phyloP scores from a whole-genome alignment of 1,139 yeast genomes.

The Nadsonia commutata region DNA sequence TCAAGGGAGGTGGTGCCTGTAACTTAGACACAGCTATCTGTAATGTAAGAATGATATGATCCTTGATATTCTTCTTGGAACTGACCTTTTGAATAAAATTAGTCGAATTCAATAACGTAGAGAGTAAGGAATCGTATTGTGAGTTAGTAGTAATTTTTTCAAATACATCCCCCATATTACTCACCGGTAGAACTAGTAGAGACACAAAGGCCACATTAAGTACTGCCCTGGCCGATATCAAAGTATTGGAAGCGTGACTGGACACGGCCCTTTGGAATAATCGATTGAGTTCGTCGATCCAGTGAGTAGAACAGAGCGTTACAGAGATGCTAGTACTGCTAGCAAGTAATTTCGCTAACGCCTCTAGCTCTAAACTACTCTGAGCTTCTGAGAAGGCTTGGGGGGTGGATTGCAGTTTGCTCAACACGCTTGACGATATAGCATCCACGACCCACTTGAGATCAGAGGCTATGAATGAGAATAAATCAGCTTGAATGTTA shows the following conservation, averaged over 20 bases:
- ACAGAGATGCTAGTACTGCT: background rate
- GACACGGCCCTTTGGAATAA: background rate
- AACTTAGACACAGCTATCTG: background rate
- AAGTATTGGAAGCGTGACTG: constrained; percentile 16
- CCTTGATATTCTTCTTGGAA: constrained; percentile 1
- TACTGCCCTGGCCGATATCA: constrained; percentile 1
- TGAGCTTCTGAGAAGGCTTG: background rate
- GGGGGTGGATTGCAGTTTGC: background rate
- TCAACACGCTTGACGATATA: background rate
- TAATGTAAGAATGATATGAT: background rate
- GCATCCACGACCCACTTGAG: background rate
- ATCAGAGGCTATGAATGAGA: background rate
- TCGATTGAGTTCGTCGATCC: background rate
- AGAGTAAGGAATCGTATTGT: constrained; percentile 2
- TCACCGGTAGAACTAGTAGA: constrained; percentile 3
- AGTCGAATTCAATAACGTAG: constrained; percentile 1
- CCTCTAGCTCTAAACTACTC: background rate
- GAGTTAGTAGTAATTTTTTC: constrained; percentile 2
- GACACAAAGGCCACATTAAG: constrained; percentile 3
- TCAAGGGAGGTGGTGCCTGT: constrained; percentile 1
- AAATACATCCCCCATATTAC: constrained; percentile 2
- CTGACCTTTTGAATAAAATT: constrained; percentile 3
- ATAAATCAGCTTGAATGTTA: background rate
- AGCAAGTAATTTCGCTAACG: background rate
- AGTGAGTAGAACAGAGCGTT: background rate